Evolutionary conservation across 2,329 filamentous ascomycete genomes (phyloP).

Genomic region (Botrytis paeoniae): DNA sequence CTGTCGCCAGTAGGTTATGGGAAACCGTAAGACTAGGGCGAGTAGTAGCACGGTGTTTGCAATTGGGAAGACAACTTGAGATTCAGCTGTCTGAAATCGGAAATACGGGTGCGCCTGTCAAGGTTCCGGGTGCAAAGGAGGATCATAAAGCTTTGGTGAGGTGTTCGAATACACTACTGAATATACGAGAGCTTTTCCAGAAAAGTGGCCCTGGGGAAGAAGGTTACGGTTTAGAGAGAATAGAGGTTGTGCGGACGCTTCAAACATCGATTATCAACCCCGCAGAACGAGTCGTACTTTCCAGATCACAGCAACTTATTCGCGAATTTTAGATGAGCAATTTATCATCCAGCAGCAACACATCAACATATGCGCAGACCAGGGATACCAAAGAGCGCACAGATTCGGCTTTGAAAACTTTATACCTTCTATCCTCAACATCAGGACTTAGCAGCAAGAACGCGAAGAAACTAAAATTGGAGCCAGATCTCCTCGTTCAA

Average conservation of each 20-base stretch:
- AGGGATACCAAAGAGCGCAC: constrained; percentile 75
- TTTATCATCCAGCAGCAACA: constrained; percentile 45
- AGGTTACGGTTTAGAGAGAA: constrained; percentile 69
- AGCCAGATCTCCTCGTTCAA: constrained; percentile 69
- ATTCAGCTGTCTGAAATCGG: constrained; percentile 72
- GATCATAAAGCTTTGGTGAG: constrained; percentile 79
- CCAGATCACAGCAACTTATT: constrained; percentile 72
- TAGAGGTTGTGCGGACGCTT: constrained; percentile 70
- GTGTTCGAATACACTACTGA: constrained; percentile 75
- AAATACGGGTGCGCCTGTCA: constrained; percentile 37
- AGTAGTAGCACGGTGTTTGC: constrained; percentile 73
- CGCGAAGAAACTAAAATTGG: constrained; percentile 44
- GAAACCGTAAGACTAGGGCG: constrained; percentile 75
- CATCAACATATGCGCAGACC: constrained; percentile 57
- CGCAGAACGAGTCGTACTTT: constrained; percentile 69
- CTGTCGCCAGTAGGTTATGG: constrained; percentile 75
- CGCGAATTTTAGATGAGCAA: constrained; percentile 77
- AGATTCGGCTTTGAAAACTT: constrained; percentile 68
- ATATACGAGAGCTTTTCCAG: constrained; percentile 68
- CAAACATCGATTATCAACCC: constrained; percentile 67
- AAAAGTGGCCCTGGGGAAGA: constrained; percentile 68
- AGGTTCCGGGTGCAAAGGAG: constrained; percentile 45
- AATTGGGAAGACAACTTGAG: constrained; percentile 81
- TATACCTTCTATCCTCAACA: constrained; percentile 79
- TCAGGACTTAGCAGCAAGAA: constrained; percentile 43